A percentile compares a stretch with the other conserved stretches of the same genome.
These are phyloP conservation scores for Cryphonectria japonica DNA, from an alignment of 2,329 filamentous ascomycete species.

Conservation along the genomic window DNA sequence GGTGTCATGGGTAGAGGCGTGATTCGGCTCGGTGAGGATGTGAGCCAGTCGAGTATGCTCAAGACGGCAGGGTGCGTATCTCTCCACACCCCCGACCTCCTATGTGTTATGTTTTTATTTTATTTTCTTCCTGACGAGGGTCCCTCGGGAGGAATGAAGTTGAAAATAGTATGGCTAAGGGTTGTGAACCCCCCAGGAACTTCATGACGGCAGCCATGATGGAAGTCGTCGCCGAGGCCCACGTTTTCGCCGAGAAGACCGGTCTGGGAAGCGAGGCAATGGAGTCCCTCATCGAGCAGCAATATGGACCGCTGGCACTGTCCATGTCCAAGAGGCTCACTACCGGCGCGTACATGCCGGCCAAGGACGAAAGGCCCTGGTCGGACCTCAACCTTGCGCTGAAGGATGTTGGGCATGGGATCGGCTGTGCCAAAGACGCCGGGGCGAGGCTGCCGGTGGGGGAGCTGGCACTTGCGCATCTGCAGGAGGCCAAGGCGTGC, in stretches of 20 bases:
- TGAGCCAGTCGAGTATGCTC: conserved; percentile 48
- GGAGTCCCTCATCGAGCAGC: conserved; percentile 47
- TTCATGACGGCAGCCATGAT: conserved; percentile 56
- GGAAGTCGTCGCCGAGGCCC: conserved; percentile 53
- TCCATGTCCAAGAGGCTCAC: conserved; percentile 45
- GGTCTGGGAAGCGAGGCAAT: conserved; percentile 45
- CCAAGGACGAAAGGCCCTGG: conserved; percentile 43
- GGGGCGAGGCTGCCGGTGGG: conserved; percentile 47
- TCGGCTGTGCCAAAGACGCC: conserved; percentile 45
- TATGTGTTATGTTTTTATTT: too few relatives aligned
- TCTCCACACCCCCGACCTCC: not conserved
- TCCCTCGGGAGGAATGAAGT: not conserved
- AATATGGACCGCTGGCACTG: conserved; percentile 44
- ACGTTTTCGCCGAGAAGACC: conserved; percentile 52
- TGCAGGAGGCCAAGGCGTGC: conserved; percentile 50
- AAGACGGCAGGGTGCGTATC: conserved; percentile 63
- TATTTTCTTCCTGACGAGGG: too few relatives aligned
- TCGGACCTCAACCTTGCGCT: conserved; percentile 54
- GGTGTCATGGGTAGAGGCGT: conserved; percentile 48
- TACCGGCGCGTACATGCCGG: conserved; percentile 44
- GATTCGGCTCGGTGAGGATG: conserved; percentile 48
- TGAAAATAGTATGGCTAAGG: not conserved
- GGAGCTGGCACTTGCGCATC: conserved; percentile 47
- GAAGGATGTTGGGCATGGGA: conserved; percentile 56
- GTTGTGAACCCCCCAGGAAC: conserved; percentile 40